Base-by-base conservation (phyloP, 305 asterid genomes). In the Fraxinus dipetala region DNA sequence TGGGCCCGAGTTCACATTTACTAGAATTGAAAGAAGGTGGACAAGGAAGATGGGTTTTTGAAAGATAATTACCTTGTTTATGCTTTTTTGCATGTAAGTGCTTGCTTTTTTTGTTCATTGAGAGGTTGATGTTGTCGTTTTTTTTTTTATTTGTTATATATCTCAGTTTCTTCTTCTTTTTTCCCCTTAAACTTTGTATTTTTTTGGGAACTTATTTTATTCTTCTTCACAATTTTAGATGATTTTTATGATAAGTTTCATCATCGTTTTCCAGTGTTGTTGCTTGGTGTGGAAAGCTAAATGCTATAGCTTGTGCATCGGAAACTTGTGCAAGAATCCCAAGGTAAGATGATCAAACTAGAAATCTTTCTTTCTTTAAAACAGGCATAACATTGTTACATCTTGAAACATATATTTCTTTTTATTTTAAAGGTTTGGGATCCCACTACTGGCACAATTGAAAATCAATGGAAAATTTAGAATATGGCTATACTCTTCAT, bases 281-380 rank as follows among this genome's bases (percentile, higher is more conserved):
- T 87, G 98, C 99, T 76, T 96, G 99, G 99, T 96, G 99, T 65
- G 97, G 98, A 80, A 96, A 94, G 91, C 89, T 96, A 87, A 96
- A 96, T 87, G 91, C 96, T 70, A 90, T 94, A 81, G 99, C 99
- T 75, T 94, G 98, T 89, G 98, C 99, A 38, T 92, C 99, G 35
- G 99, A 96, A 90, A 96, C 99, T 13, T 96, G 99, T 89, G 98
- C 99, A 20, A 89, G 98, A 86, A 94, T 94, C 79, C 99, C 99
- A 40, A 96, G 99, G 99, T 96, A 77, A 83, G 90, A 45, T 38
- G 59, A 78, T 73, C 63, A 16, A 18, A n/a, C 43, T 74, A 54
- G 5, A 30, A 38, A 30, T 51, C 40, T 84, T 59, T 76, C 22
- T 69, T 26, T 67, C 38, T 35, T 38, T 48, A 18, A 72, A 14